Evolutionary conservation across 805 yeast genomes (phyloP).

Genomic region (Kazachstania kunashirensis): DNA sequence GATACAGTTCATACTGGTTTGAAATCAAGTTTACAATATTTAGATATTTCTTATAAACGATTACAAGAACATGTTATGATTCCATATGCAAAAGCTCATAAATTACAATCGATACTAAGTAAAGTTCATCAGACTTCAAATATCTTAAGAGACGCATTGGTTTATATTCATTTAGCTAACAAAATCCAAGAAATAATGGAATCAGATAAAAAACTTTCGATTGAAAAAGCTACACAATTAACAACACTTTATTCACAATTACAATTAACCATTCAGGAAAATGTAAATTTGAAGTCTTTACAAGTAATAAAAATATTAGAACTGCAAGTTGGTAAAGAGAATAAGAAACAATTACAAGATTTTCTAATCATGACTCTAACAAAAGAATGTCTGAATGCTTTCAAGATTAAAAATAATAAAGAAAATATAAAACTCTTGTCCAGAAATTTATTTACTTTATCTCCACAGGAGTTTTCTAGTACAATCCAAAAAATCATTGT

Average conservation of each 20-base stretch:
- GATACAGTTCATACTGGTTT: constrained; percentile 11
- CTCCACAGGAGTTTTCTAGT: constrained; percentile 17
- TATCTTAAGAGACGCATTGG: constrained; percentile 23
- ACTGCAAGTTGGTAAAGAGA: constrained; percentile 11
- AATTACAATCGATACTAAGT: constrained; percentile 23
- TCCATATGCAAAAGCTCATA: constrained; percentile 25
- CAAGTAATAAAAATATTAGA: constrained; percentile 21
- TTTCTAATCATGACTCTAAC: constrained; percentile 11
- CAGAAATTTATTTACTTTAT: constrained; percentile 14
- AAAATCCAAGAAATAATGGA: constrained; percentile 12
- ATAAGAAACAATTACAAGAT: constrained; percentile 16
- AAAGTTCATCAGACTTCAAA: constrained; percentile 29
- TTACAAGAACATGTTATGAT: constrained; percentile 21
- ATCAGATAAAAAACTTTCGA: constrained; percentile 4
- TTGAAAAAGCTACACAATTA: constrained; percentile 13
- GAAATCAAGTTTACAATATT: constrained; percentile 19
- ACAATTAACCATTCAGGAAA: constrained; percentile 16
- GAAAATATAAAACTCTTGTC: constrained; percentile 8
- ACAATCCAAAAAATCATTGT: constrained; percentile 19
- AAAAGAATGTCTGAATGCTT: constrained; percentile 10
- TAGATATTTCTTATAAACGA: constrained; percentile 26
- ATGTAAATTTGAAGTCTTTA: constrained; percentile 21
- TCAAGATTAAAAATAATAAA: constrained; percentile 7
- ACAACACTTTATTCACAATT: constrained; percentile 23
- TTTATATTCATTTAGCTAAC: constrained; percentile 21